Evolutionary conservation across 2,329 filamentous ascomycete species (phyloP), one percentile per base, ranked within the genome.

Genomic region (Sarocladium strictum): DNA sequence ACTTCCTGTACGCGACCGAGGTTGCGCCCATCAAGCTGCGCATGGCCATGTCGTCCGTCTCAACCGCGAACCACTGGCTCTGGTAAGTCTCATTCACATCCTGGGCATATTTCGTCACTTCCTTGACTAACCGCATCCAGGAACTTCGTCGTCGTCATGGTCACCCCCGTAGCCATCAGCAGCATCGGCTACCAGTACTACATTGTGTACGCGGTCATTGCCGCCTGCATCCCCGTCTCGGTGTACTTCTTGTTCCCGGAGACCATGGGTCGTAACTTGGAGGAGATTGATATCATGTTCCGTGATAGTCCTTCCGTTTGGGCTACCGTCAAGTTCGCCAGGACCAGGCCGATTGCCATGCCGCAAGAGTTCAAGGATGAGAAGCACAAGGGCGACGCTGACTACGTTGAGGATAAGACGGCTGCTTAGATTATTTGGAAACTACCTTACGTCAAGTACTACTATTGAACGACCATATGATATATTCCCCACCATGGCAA

Each of bases 1-100:
- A 81, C 60, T 84, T 83, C 67, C 69, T 84, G 19, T 84, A 84
- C 65, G 80, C 78, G 56, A 76, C 80, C 1, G 80, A 84, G 61
- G 70, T 83, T 17, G 78, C 79, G 0, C 80, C 80, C 1, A 68
- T 77, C 15, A 67, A 74, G 11, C 64, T 80, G 26, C 69, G 78
- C 19, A 76, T 79, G 56, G 73, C 77, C 19, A 81, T 84, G 73
- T 76, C 77, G 2, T 75, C 76, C 32, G 76, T 84, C 38, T 78
- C 76, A 0, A 83, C 79, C 0, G 79, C 76, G 0, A 78, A 76
- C 59, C 75, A 77, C 58, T 79, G 76, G 76, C 68, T 78, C 21
- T 76, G 72, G 72, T 69, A 63, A 58, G 65, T 65, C 23, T 21
- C 26, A 4, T 15, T 24, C 5, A 33, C 23, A 9, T 33, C 15